Evolutionary conservation across 139 green algal species (phyloP).

Genomic region (Trebouxia sp.): DNA sequence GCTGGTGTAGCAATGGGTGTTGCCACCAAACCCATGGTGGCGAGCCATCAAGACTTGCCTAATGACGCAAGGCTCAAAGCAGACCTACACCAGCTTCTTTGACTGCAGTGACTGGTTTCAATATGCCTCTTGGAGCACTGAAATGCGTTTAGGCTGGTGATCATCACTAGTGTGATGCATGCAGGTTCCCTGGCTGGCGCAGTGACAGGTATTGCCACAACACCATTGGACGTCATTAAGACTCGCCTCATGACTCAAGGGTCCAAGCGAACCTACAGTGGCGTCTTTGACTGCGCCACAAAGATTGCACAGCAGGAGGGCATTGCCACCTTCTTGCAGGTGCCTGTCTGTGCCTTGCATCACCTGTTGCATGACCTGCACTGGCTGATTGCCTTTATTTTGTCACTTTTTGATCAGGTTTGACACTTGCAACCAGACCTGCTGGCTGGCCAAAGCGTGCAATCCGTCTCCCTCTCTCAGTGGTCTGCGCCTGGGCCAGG

Average conservation of each 20-base stretch:
- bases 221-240: slow-evolving; percentile 93
- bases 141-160: too few relatives aligned
- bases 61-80: slow-evolving; percentile 80
- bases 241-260: slow-evolving; percentile 93
- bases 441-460: too few relatives aligned
- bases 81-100: slow-evolving; percentile 53
- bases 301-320: slow-evolving; percentile 86
- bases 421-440: too few relatives aligned
- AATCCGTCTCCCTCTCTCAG: too few relatives aligned
- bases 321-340: slow-evolving; percentile 75
- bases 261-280: slow-evolving; percentile 52
- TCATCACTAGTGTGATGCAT: too few relatives aligned
- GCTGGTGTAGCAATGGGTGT: slow-evolving; percentile 83
- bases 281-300: slow-evolving; percentile 59
- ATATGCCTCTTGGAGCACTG: not conserved
- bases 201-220: slow-evolving; percentile 86
- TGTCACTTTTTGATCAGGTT: not conserved
- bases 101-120: slow-evolving; percentile 40
- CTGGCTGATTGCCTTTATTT: not conserved
- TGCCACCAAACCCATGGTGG: slow-evolving; percentile 87
- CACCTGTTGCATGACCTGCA: not conserved
- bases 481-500: too few relatives aligned
- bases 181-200: slow-evolving; percentile 80
- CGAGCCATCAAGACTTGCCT: slow-evolving; percentile 93
- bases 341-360: not conserved